phyloP scores from a whole-genome alignment of 2,329 filamentous ascomycete species.

The Fusarium sp. region DNA sequence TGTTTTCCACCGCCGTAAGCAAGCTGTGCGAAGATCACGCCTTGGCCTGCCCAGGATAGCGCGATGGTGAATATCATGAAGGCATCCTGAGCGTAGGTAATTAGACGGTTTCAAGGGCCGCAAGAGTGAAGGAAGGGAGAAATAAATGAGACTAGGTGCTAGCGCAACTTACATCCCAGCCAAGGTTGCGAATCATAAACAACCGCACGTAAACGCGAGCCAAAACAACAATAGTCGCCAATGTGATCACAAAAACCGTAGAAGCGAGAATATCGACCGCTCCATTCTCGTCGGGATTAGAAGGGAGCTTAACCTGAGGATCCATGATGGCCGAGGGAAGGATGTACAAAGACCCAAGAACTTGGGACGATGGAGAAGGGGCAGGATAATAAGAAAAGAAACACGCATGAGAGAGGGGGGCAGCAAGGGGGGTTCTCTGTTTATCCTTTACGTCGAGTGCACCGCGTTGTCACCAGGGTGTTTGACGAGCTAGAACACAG shows the following conservation, averaged over 20 bases:
- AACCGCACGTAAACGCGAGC: constrained; percentile 58
- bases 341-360: constrained; percentile 12
- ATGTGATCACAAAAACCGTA: constrained; percentile 49
- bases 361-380: constrained; percentile 2
- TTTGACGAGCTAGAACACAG: constrained; percentile 8
- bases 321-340: constrained; percentile 26
- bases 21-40: constrained; percentile 53
- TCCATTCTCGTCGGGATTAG: constrained; percentile 49
- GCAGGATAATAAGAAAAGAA: constrained; percentile 23
- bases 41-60: constrained; percentile 51
- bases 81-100: constrained; percentile 35
- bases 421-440: not conserved
- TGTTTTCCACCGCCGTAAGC: constrained; percentile 57
- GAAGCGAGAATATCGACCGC: constrained; percentile 52
- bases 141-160: not conserved
- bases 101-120: not conserved
- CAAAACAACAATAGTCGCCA: constrained; percentile 51
- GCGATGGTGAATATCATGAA: constrained; percentile 44
- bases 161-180: constrained; percentile 53
- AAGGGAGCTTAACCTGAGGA: constrained; percentile 29
- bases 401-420: not conserved
- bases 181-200: constrained; percentile 57
- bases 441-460: not conserved
- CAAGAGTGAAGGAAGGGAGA: not conserved
- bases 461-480: constrained; percentile 12